These are phyloP conservation scores for Immersiporthe knoxdaviesiana DNA, from an alignment of 2,329 filamentous ascomycete species.

Conservation along the genomic window DNA sequence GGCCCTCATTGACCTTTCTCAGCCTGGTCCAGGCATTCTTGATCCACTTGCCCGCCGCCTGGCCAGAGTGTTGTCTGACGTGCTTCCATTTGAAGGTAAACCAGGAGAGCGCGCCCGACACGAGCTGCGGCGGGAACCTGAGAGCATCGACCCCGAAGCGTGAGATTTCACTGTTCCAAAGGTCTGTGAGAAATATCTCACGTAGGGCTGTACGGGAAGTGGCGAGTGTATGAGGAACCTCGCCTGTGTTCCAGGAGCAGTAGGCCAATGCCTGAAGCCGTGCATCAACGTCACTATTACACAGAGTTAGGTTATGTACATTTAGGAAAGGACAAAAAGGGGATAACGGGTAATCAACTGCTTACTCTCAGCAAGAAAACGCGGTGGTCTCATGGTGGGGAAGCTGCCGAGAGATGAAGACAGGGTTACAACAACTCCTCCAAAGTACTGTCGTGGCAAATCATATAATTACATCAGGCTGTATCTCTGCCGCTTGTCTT, in stretches of 20 bases:
- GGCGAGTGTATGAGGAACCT: neutral
- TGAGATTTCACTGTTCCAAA: conserved; percentile 21
- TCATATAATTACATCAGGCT: neutral
- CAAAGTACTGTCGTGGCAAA: conserved; percentile 12
- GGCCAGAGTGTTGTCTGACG: conserved; percentile 2
- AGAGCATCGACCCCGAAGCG: conserved; percentile 18
- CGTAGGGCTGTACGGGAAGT: neutral
- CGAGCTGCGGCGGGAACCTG: conserved; percentile 4
- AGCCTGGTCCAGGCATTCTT: neutral
- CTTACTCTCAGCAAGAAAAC: conserved; percentile 9
- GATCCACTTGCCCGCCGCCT: conserved; percentile 12
- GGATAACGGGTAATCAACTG: neutral
- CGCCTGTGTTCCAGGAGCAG: neutral
- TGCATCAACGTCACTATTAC: neutral
- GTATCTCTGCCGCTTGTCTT: neutral
- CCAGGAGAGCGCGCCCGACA: neutral
- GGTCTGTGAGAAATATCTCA: conserved; percentile 16
- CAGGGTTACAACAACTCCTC: neutral
- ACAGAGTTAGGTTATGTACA: neutral
- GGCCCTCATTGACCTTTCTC: neutral
- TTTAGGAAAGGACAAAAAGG: neutral
- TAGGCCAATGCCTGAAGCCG: neutral
- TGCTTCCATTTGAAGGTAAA: conserved; percentile 3
- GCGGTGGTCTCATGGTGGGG: neutral
- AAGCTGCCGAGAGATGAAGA: neutral